A percentile compares a stretch with the other conserved stretches of the same genome.
Conservation (phyloP, 2,329 filamentous ascomycete genomes). For the Hawksworthiomyces lignivorus region DNA sequence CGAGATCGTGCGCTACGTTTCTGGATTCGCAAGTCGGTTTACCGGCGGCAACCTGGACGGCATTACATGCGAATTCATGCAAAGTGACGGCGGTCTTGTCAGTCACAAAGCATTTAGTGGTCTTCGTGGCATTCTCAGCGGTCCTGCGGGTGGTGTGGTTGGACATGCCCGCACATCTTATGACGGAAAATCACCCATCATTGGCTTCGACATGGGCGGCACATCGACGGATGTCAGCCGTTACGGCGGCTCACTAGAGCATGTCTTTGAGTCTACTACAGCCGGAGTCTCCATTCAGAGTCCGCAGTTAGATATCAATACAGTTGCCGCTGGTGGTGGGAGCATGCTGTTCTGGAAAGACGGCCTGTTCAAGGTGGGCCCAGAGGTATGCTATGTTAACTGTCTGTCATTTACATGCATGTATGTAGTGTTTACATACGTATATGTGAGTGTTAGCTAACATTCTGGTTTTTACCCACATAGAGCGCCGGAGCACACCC, state of each 20-base stretch:
- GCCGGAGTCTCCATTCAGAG: conserved; percentile 88
- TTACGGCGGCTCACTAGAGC: conserved; percentile 49
- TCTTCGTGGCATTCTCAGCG: conserved; percentile 55
- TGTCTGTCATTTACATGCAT: too few species aligned
- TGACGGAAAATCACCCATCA: conserved; percentile 59
- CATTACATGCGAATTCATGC: conserved; percentile 69
- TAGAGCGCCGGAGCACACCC: conserved; percentile 75
- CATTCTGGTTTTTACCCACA: conserved; percentile 59
- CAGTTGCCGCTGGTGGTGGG: conserved; percentile 81
- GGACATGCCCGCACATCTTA: conserved; percentile 66
- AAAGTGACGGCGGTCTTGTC: conserved; percentile 45
- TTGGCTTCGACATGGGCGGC: conserved; percentile 61
- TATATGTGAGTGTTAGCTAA: too few species aligned
- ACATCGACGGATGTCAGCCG: conserved; percentile 9
- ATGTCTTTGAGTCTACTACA: conserved; percentile 56
- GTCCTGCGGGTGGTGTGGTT: conserved; percentile 61
- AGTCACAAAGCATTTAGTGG: conserved; percentile 13
- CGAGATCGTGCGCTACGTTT: conserved; percentile 62
- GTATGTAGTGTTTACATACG: conserved; percentile 31
- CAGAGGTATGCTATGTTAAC: conserved; percentile 47
- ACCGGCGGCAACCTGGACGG: conserved; percentile 52
- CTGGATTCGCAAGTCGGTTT: conserved; percentile 58
- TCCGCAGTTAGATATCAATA: conserved; percentile 89
- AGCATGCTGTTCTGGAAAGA: conserved; percentile 81
- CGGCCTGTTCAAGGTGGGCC: conserved; percentile 70